These are phyloP conservation scores for Serendipita indica DNA, from an alignment of 768 basidiomycete genomes.

Conservation along the genomic window DNA sequence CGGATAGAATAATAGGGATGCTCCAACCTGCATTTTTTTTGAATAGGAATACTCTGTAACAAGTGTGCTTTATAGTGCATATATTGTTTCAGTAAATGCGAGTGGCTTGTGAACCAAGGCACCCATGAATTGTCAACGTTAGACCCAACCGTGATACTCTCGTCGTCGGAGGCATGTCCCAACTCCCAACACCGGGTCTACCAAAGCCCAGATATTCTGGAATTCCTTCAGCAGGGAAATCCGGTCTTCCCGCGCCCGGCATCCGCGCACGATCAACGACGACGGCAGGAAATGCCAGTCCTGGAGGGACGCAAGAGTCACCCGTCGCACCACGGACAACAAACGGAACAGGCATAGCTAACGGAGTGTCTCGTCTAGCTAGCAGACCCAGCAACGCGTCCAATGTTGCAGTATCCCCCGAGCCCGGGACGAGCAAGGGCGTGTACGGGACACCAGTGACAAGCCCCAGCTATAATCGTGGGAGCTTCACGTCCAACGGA, in stretches of 20 bases:
- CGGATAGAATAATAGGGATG: not conserved
- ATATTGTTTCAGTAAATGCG: not conserved
- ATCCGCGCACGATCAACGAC: not conserved
- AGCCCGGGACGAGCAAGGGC: not conserved
- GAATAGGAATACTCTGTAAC: not conserved
- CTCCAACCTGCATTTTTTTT: no score
- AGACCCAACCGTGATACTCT: not conserved
- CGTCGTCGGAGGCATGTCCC: conserved; percentile 3
- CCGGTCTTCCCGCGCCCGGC: not conserved
- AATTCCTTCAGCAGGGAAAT: conserved; percentile 4
- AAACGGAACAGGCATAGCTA: not conserved
- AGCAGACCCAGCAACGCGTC: not conserved
- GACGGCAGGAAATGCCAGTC: not conserved
- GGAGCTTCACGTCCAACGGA: conserved; percentile 1
- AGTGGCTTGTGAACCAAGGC: not conserved
- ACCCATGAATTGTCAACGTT: not conserved
- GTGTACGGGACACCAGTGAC: not conserved
- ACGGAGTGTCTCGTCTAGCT: not conserved
- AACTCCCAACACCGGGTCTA: conserved; percentile 6
- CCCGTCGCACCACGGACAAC: not conserved
- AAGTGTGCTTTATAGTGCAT: not conserved
- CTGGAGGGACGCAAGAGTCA: not conserved
- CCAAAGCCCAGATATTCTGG: conserved; percentile 1
- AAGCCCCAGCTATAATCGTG: not conserved
- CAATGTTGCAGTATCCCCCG: conserved; percentile 1